Evolutionary conservation across 768 basidiomycete species (phyloP).

Genomic region (Amanita jacksonii): DNA sequence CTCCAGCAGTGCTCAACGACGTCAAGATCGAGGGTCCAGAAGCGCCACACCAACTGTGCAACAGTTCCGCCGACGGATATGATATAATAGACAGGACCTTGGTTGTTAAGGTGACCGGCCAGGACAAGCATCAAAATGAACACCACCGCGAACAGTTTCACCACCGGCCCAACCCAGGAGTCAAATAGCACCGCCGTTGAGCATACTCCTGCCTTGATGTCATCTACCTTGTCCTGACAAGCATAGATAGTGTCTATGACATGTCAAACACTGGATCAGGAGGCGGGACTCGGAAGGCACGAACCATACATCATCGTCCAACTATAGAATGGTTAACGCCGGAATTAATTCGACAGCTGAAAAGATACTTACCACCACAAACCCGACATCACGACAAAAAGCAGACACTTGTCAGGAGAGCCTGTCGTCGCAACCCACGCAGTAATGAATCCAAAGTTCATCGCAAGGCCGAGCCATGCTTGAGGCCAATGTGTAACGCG

Average conservation of each 20-base stretch:
- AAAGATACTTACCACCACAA: constrained; percentile 34
- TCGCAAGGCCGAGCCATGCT: constrained; percentile 50
- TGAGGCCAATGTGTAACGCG: constrained; percentile 53
- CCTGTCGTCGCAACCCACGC: constrained; percentile 36
- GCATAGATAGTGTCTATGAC: constrained; percentile 58
- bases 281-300: neutral
- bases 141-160: constrained; percentile 37
- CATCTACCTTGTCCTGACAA: constrained; percentile 71
- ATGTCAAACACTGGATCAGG: neutral
- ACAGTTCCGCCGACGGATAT: constrained; percentile 37
- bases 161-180: constrained; percentile 44
- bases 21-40: constrained; percentile 31
- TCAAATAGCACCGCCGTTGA: constrained; percentile 73
- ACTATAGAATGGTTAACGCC: constrained; percentile 17
- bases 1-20: constrained; percentile 15
- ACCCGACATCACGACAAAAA: constrained; percentile 25
- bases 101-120: constrained; percentile 43
- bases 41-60: constrained; percentile 38
- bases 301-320: constrained; percentile 43
- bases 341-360: too few species aligned
- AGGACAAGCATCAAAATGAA: constrained; percentile 45
- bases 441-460: constrained; percentile 45
- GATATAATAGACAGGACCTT: constrained; percentile 38
- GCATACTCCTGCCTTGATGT: constrained; percentile 60
- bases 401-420: constrained; percentile 21